Evolutionary conservation across 352 stramenopile species (phyloP).

Genomic region (Globisporangium radiosum): DNA sequence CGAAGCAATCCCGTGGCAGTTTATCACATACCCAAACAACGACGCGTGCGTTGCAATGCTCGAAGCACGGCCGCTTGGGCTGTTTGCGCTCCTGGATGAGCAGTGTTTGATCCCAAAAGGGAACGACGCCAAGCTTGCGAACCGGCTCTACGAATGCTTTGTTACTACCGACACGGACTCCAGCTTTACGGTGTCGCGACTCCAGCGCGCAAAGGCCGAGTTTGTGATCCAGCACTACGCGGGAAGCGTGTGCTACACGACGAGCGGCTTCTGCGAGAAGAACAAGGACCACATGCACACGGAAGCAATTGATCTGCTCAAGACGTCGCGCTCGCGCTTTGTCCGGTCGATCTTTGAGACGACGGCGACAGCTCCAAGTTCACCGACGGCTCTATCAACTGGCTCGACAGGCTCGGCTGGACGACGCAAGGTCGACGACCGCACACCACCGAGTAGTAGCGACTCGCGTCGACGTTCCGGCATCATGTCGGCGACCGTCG

Average conservation of each 20-base stretch:
- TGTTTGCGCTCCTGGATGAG: conserved; percentile 83
- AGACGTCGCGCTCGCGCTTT: conserved; percentile 56
- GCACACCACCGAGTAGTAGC: conserved; percentile 14
- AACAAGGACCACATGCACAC: conserved; percentile 89
- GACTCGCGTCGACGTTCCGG: conserved; percentile 43
- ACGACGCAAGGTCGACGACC: conserved; percentile 14
- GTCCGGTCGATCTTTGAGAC: conserved; percentile 67
- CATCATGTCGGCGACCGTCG: conserved; percentile 80
- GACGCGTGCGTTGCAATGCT: conserved; percentile 71
- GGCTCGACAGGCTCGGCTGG: too few relatives aligned
- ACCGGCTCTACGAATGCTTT: conserved; percentile 75
- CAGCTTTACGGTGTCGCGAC: conserved; percentile 59
- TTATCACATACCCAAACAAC: conserved; percentile 87
- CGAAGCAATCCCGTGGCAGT: conserved; percentile 86
- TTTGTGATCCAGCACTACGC: conserved; percentile 88
- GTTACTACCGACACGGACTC: conserved; percentile 30
- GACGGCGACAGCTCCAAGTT: background rate
- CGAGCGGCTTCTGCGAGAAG: conserved; percentile 80
- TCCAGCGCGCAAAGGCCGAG: conserved; percentile 72
- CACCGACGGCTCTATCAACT: too few relatives aligned
- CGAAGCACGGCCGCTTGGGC: conserved; percentile 63
- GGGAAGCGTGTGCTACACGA: conserved; percentile 77
- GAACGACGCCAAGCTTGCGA: conserved; percentile 78
- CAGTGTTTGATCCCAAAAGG: conserved; percentile 79
- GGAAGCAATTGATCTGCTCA: conserved; percentile 66